Conservation (phyloP, 225 moss, liverwort and hornwort species). For the Climacium dendroides region DNA sequence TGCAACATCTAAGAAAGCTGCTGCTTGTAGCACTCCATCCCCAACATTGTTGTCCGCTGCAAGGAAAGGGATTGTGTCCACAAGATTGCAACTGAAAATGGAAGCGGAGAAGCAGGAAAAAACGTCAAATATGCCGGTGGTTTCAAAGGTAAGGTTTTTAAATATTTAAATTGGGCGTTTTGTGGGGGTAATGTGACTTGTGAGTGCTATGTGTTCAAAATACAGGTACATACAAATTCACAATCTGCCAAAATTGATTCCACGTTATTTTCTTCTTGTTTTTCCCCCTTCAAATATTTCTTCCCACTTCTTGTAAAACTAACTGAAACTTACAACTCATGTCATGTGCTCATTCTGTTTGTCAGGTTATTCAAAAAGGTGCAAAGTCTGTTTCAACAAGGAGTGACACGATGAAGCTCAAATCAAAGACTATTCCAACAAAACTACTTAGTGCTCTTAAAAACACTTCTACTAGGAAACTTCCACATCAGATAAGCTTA, state of each 20-base stretch:
- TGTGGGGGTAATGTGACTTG: no score
- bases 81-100: not conserved
- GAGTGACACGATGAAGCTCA: not conserved
- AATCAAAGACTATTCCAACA: not conserved
- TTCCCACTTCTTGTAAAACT: not conserved
- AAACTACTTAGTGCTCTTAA: not conserved
- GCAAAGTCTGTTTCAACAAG: not conserved
- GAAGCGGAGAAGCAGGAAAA: not conserved
- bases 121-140: not conserved
- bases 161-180: no score
- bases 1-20: not conserved
- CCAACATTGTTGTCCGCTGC: not conserved
- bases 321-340: not conserved
- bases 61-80: not conserved
- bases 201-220: no score
- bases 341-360: not conserved
- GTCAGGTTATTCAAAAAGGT: not conserved
- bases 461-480: not conserved
- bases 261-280: not conserved
- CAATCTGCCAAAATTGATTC: not conserved
- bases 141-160: not conserved
- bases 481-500: no score
- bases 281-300: not conserved
- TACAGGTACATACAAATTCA: no score
- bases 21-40: not conserved